Evolutionary conservation across 371 early-diverging fungal genomes (phyloP).

Genomic region (Mortierella sp.): DNA sequence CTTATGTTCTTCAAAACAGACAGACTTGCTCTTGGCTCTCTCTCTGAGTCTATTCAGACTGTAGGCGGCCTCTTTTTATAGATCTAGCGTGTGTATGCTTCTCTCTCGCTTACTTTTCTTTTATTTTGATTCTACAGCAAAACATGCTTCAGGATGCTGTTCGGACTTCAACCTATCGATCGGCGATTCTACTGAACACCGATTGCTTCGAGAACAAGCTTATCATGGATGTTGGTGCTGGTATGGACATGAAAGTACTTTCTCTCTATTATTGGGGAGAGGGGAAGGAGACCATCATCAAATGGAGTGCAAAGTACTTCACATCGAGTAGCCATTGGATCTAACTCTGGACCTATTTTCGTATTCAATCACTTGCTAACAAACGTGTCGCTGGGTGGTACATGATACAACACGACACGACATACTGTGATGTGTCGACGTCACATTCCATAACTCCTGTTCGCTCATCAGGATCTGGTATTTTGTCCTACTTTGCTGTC

Average conservation of each 20-base stretch:
- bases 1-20: too few species aligned
- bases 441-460: background rate
- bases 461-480: conserved; percentile 72
- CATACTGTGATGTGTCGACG: background rate
- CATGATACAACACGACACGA: background rate
- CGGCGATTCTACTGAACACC: conserved; percentile 86
- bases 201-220: conserved; percentile 79
- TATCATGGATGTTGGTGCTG: conserved; percentile 97
- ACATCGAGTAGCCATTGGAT: background rate
- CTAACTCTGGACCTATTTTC: background rate
- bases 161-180: conserved; percentile 94
- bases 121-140: conserved; percentile 69
- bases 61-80: too few species aligned
- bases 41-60: background rate
- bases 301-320: background rate
- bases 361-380: conserved; percentile 33
- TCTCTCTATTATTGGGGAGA: too few species aligned
- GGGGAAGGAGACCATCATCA: background rate
- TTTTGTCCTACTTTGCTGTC: conserved; percentile 94
- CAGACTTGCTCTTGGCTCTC: too few species aligned
- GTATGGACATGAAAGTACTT: conserved; percentile 31
- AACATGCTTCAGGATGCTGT: conserved; percentile 97
- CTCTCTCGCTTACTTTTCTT: conserved; percentile 2
- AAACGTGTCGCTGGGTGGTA: background rate
- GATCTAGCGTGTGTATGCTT: background rate